Conservation (phyloP, 495 filamentous ascomycete species). For the Viridothelium virens region DNA sequence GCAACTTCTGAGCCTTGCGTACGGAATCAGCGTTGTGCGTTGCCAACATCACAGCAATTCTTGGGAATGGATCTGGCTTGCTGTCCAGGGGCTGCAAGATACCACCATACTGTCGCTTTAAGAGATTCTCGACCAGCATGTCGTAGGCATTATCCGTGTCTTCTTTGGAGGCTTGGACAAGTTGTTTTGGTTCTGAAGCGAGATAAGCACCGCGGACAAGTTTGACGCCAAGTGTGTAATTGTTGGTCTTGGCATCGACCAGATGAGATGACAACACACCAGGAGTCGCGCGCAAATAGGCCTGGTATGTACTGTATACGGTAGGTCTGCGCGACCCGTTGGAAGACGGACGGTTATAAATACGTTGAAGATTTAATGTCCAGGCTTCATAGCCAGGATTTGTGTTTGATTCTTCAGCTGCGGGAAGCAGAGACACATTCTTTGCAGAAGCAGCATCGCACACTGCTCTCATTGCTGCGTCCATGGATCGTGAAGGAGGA, state of each 20-base stretch:
- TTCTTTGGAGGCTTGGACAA: slow-evolving; percentile 73
- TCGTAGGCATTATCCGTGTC: slow-evolving; percentile 69
- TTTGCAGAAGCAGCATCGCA: slow-evolving; percentile 66
- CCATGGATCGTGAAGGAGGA: slow-evolving; percentile 54
- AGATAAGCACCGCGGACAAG: slow-evolving; percentile 90
- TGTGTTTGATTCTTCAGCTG: slow-evolving; percentile 77
- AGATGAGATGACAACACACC: slow-evolving; percentile 59
- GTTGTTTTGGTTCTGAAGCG: slow-evolving; percentile 63
- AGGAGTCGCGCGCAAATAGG: slow-evolving; percentile 69
- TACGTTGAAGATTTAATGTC: slow-evolving; percentile 68
- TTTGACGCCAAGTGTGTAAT: slow-evolving; percentile 79
- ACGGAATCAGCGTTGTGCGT: slow-evolving; percentile 89
- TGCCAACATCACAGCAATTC: slow-evolving; percentile 67
- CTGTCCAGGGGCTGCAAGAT: slow-evolving; percentile 40
- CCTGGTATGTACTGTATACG: slow-evolving; percentile 73
- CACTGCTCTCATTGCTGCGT: slow-evolving; percentile 60
- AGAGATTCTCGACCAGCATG: slow-evolving; percentile 49
- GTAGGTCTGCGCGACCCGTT: slow-evolving; percentile 45
- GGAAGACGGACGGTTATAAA: slow-evolving; percentile 58
- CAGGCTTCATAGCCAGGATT: slow-evolving; percentile 81
- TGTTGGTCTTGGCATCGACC: slow-evolving; percentile 53
- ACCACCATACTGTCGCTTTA: slow-evolving; percentile 42
- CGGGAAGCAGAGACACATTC: slow-evolving; percentile 71
- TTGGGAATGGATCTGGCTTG: slow-evolving; percentile 44
- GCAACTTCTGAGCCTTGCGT: slow-evolving; percentile 55